Evolutionary conservation across 805 yeast species (phyloP).

Genomic region (Teunomyces panamensis): DNA sequence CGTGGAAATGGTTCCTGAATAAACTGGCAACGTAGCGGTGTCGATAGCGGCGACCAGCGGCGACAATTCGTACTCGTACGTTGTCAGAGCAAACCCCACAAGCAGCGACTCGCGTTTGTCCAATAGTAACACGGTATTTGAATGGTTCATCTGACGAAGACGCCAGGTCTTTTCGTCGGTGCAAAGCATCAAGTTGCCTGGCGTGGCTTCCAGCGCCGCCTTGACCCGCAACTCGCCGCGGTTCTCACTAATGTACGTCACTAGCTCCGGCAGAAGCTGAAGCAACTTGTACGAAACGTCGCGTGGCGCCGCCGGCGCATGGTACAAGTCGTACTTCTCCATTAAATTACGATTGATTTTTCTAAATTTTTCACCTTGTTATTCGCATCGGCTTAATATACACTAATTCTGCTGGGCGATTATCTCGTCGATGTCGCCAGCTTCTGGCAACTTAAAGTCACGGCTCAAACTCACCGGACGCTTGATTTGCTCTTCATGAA

Average conservation of each 20-base stretch:
- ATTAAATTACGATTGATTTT: no score
- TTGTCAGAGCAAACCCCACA: constrained; percentile 25
- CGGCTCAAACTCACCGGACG: constrained; percentile 57
- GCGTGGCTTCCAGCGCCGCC: constrained; percentile 21
- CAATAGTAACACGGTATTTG: constrained; percentile 72
- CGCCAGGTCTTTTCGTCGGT: constrained; percentile 57
- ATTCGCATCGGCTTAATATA: neutral
- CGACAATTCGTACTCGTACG: constrained; percentile 36
- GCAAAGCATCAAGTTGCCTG: constrained; percentile 52
- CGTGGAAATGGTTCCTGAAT: neutral
- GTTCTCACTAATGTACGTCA: constrained; percentile 29
- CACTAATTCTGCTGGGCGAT: constrained; percentile 61
- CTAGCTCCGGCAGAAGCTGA: constrained; percentile 51
- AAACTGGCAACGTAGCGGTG: constrained; percentile 26
- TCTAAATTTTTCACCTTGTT: neutral
- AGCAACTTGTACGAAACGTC: constrained; percentile 43
- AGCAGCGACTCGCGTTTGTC: constrained; percentile 18
- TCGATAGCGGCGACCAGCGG: constrained; percentile 26
- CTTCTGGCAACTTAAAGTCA: constrained; percentile 62
- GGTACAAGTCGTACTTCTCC: constrained; percentile 6
- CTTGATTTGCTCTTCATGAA: constrained; percentile 50
- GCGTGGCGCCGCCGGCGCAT: constrained; percentile 18
- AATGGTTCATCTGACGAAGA: constrained; percentile 78
- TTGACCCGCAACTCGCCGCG: constrained; percentile 34
- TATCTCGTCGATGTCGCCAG: constrained; percentile 63